Base-by-base conservation (phyloP, 129 eudicot species). In the Apium graveolens region DNA sequence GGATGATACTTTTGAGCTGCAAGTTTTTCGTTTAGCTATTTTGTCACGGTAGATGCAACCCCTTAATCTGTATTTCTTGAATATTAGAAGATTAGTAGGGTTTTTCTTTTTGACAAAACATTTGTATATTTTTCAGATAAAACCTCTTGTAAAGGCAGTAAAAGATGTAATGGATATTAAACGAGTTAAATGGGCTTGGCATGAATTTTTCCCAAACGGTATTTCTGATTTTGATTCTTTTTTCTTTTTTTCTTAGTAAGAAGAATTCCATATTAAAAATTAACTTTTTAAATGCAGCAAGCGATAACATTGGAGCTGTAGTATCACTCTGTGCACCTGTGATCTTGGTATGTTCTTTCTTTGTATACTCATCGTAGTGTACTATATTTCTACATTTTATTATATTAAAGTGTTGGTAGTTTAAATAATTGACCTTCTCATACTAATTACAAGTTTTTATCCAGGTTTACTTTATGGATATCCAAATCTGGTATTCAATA, bases 381-480 rank as follows among this genome's bases (percentile, higher is more conserved):
- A 17, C 49, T 39, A 20, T 75, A 55, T 43, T 35, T 44, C 72
- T 76, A 72, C 57, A 9, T 79, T 75, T 38, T 73, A 69, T 71
- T 49, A 1, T 60, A 73, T 78, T 5, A 11, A 26, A 66, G 11
- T 26, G 32, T 66, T 78, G 32, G 11, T 37, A 39, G 41, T 7
- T 35, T 79, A 27, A 74, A 21, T 73, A 11, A 34, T 31, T 41
- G 48, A 69, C 43, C 68, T 44, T 75, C 75, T 82, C 43, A 87
- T 70, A 62, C 70, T 76, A 62, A 68, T 78, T 49, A 74, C 77
- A 76, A 57, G n/a, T 20, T 70, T 70, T 65, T 81, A 68, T 77
- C 80, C 92, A 96, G 99, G 95, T 92, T 70, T 96, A 96, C 69
- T 96, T 92, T 86, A 89, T 96, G 99, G 99, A 96, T 79, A 81